Percentiles rank a stretch among this genome's conserved stretches.
Evolutionary conservation across 371 early-diverging fungal genomes (phyloP).

Genomic region (Apophysomyces sp.): DNA sequence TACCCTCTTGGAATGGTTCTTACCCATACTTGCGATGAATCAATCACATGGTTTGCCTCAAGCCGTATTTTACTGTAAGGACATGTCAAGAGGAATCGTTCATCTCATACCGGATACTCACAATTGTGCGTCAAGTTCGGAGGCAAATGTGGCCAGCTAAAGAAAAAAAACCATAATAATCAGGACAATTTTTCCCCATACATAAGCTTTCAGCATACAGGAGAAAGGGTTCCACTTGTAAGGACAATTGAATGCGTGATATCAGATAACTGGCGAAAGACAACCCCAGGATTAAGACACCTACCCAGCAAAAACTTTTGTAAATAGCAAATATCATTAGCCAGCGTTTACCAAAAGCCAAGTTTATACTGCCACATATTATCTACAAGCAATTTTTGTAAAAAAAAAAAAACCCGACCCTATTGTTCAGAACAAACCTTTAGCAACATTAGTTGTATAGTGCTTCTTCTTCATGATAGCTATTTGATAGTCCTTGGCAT

Average conservation of each 20-base stretch:
- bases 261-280: constrained; percentile 53
- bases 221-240: constrained; percentile 87
- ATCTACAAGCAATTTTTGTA: neutral
- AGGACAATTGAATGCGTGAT: constrained; percentile 66
- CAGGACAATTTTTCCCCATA: neutral
- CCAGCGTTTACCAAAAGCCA: constrained; percentile 31
- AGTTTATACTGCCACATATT: constrained; percentile 19
- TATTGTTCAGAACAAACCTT: neutral
- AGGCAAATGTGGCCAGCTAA: constrained; percentile 64
- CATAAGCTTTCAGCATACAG: constrained; percentile 37
- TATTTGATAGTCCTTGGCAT: constrained; percentile 45
- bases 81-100: neutral
- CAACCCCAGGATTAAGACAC: constrained; percentile 68
- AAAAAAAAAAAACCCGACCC: neutral
- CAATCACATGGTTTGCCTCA: constrained; percentile 65
- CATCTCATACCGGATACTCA: constrained; percentile 9
- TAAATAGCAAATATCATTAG: neutral
- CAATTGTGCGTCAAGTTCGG: constrained; percentile 65
- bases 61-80: constrained; percentile 21
- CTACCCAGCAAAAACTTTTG: constrained; percentile 16
- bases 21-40: constrained; percentile 52
- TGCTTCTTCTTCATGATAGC: constrained; percentile 32
- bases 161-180: neutral
- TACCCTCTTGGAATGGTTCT: constrained; percentile 47
- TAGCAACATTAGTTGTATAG: too few species aligned